Base-by-base conservation (phyloP, 2,329 filamentous ascomycete genomes). In the Boeremia lycopersici region DNA sequence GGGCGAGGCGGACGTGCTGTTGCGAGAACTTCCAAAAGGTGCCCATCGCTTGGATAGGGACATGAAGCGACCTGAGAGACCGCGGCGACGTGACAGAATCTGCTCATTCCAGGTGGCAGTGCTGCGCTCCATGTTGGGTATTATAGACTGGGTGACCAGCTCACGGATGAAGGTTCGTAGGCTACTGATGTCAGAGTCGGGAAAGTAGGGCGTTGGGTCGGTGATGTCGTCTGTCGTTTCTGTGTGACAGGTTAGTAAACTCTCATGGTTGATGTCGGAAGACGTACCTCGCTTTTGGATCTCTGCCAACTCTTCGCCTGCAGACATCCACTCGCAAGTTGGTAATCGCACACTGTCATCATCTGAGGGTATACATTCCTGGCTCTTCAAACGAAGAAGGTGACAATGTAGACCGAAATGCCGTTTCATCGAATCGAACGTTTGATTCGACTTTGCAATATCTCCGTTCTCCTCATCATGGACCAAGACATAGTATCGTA, bases 341-440 rank as follows among this genome's bases (percentile, higher is more conserved):
- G 93, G 91, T 19, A 97, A 81, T 47, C 87, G 85, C 65, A 91
- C 85, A 68, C 90, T 93, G 70, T 98, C 93, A 71, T 97, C 93
- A 73, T 98, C 95, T 1, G 91, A 93, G 59, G 93, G 86, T 31
- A 91, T 88, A 73, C 91, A 93, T 70, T 92, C 89, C 33, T 86
- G 89, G 67, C 91, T 96, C 64, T 93, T 85, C 45, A 99, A 79
- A 60, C 96, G 83, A 30, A 99, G 81, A 10, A 99, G 81, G 76
- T 99, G 95, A 71, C 95, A 99, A 75, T 99, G 93, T 42, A 98
- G 80, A 1, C 95, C 95, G 61, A 99, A 91, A 76, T 97, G 91
- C n/a, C 95, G 87, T 77, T 98, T 99, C 96, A 99, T 99, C 74
- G 97, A 91, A 65, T 99, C 95, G 74, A 96, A 99, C 26, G 98